These are phyloP conservation scores for Lactifluus piperatus DNA, from an alignment of 768 basidiomycete genomes.

Conservation along the genomic window DNA sequence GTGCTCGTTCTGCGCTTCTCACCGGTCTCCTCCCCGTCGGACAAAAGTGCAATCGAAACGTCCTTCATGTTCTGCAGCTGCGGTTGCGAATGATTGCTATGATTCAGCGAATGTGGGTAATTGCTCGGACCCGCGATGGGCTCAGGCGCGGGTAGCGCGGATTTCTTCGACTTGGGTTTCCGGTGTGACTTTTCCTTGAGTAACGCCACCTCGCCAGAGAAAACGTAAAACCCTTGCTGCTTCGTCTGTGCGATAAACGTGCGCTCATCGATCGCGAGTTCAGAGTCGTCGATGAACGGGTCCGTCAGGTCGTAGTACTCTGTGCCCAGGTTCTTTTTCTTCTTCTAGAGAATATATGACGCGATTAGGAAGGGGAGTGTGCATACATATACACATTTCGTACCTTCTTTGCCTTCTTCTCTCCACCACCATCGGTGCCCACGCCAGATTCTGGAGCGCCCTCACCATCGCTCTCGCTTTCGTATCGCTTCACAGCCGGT, in stretches of 20 bases:
- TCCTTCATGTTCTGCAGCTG: conserved; percentile 39
- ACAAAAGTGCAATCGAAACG: conserved; percentile 39
- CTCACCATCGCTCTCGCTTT: conserved; percentile 47
- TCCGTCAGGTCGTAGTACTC: conserved; percentile 90
- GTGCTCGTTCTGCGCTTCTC: conserved; percentile 12
- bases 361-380: no score
- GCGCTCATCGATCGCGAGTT: conserved; percentile 82
- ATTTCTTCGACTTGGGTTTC: conserved; percentile 20
- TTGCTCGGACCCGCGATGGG: conserved; percentile 17
- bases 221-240: conserved; percentile 90
- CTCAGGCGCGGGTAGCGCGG: conserved; percentile 12
- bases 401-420: conserved; percentile 33
- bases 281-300: conserved; percentile 97
- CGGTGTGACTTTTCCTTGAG: conserved; percentile 54
- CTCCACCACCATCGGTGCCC: conserved; percentile 25
- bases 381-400: background rate
- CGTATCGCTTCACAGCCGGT: conserved; percentile 29
- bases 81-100: conserved; percentile 4
- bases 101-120: conserved; percentile 10
- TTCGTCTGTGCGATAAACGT: conserved; percentile 88
- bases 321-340: conserved; percentile 42
- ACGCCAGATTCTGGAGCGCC: conserved; percentile 21
- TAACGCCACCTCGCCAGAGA: conserved; percentile 78
- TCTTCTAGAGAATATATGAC: background rate
- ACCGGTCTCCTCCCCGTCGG: conserved; percentile 30